These are phyloP conservation scores for Nicotiana otophora DNA, from an alignment of 257 asterid genomes.

Conservation along the genomic window DNA sequence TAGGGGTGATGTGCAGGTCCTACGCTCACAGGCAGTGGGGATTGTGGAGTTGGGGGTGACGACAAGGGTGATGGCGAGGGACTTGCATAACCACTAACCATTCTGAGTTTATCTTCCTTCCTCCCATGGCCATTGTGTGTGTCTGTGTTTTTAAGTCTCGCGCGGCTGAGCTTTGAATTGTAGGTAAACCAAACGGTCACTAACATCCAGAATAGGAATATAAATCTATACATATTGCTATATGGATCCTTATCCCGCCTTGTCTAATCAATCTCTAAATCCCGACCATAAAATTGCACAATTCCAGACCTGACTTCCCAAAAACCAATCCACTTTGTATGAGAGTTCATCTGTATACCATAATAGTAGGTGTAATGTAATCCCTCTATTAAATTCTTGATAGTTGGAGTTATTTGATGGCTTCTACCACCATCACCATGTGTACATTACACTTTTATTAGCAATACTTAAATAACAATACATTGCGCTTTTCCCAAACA, in stretches of 20 bases:
- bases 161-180: neutral
- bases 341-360: neutral
- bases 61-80: neutral
- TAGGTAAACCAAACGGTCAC: constrained; percentile 5
- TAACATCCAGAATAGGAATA: no score
- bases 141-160: neutral
- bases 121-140: no score
- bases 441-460: no score
- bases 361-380: no score
- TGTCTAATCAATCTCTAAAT: no score
- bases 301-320: neutral
- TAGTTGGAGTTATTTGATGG: no score
- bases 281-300: neutral
- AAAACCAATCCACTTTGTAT: neutral
- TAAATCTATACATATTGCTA: neutral
- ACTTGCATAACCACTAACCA: constrained; percentile 12
- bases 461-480: no score
- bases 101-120: neutral
- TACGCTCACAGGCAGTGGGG: constrained; percentile 20
- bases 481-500: no score
- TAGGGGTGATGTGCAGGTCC: constrained; percentile 15
- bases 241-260: no score
- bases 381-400: no score
- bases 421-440: no score
- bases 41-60: constrained; percentile 9